phyloP scores from a whole-genome alignment of 2,329 filamentous ascomycete genomes.

The Ophiostoma himal-ulmi region DNA sequence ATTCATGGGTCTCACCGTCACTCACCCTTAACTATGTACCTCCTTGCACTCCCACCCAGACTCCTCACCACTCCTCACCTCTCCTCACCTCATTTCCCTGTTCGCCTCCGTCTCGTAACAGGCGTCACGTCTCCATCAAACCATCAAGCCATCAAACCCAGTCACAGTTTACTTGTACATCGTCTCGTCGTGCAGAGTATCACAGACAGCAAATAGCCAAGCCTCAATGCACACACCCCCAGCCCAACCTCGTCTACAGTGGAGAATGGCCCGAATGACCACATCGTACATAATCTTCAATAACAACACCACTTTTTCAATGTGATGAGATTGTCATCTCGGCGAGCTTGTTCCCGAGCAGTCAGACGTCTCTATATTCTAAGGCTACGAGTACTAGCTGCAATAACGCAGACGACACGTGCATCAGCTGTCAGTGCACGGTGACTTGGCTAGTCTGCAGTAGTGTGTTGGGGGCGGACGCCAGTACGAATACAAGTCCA shows the following conservation, averaged over 20 bases:
- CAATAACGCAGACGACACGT: neutral
- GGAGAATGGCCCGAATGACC: slow-evolving; percentile 1
- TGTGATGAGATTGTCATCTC: neutral
- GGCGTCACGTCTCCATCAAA: too few relatives aligned
- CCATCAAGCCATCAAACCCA: too few relatives aligned
- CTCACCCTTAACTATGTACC: neutral
- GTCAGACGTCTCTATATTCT: too few relatives aligned
- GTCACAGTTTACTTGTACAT: too few relatives aligned
- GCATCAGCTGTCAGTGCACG: neutral
- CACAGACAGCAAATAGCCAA: neutral
- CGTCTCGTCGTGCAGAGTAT: too few relatives aligned
- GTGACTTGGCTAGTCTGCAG: too few relatives aligned
- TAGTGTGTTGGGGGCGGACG: neutral
- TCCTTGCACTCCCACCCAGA: neutral
- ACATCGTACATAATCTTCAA: neutral
- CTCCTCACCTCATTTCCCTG: neutral
- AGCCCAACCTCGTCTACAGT: neutral
- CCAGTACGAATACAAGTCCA: neutral
- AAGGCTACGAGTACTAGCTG: neutral
- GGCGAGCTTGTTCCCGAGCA: neutral
- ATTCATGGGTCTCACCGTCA: neutral
- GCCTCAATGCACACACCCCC: neutral
- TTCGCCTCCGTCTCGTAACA: neutral
- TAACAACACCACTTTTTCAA: neutral
- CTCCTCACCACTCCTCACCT: neutral